Conservation (phyloP, 257 asterid genomes). For the Petrea volubilis region DNA sequence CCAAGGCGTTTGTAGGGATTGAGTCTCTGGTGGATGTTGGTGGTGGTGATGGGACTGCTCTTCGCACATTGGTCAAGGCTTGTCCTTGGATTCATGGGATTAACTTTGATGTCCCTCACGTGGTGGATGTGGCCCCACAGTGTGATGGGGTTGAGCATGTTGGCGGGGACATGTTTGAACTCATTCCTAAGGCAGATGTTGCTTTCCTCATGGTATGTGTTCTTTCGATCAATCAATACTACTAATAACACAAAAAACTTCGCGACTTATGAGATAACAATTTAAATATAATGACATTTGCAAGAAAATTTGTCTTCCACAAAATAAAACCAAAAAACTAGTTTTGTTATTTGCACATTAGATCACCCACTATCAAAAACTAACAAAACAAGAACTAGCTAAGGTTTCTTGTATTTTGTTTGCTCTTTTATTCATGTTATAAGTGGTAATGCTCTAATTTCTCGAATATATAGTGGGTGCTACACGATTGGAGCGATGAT, state of each 20-base stretch:
- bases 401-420: background rate
- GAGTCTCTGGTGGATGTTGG: slow-evolving; percentile 67
- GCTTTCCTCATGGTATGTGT: slow-evolving; percentile 60
- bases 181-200: slow-evolving; percentile 67
- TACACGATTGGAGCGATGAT: slow-evolving; percentile 79
- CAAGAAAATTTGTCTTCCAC: too few species aligned
- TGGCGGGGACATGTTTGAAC: slow-evolving; percentile 63
- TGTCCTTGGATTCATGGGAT: slow-evolving; percentile 59
- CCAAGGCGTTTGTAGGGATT: slow-evolving; percentile 48
- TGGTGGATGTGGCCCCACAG: slow-evolving; percentile 34
- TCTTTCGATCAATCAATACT: too few species aligned
- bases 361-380: too few species aligned
- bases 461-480: slow-evolving; percentile 40
- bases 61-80: slow-evolving; percentile 39
- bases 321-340: too few species aligned
- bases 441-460: background rate
- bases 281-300: too few species aligned
- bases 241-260: too few species aligned
- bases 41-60: slow-evolving; percentile 69
- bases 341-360: too few species aligned
- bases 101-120: slow-evolving; percentile 64
- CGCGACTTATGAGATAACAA: too few species aligned
- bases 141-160: slow-evolving; percentile 45
- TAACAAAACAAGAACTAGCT: too few species aligned
- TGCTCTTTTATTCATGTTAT: too few species aligned